Evolutionary conservation across 306 rosid genomes (phyloP).

Genomic region (Carpinus viminea): DNA sequence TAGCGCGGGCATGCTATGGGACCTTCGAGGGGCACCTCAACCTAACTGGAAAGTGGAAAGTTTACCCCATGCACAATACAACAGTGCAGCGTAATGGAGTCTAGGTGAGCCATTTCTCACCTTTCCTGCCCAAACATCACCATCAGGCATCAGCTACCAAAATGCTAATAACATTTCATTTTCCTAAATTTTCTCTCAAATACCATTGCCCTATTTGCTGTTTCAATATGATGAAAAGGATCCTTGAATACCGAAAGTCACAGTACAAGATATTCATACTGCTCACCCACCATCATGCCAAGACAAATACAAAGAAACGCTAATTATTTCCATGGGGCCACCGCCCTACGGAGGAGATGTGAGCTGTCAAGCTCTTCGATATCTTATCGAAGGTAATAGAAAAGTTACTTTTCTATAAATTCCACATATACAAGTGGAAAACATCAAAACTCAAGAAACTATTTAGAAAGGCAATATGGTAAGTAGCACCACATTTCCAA

Average conservation of each 20-base stretch:
- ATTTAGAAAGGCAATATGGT: not conserved
- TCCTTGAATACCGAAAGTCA: not conserved
- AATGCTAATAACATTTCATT: not conserved
- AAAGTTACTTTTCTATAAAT: slow-evolving; percentile 2
- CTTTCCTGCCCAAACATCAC: not conserved
- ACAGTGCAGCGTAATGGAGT: not conserved
- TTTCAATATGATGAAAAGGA: not conserved
- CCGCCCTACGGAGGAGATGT: not conserved
- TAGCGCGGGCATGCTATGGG: not conserved
- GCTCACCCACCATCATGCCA: not conserved
- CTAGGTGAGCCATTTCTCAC: not conserved
- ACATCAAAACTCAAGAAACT: slow-evolving; percentile 5
- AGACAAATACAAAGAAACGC: not conserved
- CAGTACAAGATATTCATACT: not conserved
- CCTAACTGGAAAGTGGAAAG: too few relatives aligned
- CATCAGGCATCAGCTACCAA: slow-evolving; percentile 3
- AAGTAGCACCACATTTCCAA: not conserved
- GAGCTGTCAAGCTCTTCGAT: slow-evolving; percentile 6
- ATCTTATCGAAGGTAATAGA: slow-evolving; percentile 4
- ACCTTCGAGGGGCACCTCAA: not conserved
- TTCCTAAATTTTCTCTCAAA: not conserved
- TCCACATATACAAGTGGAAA: slow-evolving; percentile 14
- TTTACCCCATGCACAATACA: too few relatives aligned
- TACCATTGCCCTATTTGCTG: not conserved
- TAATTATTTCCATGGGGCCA: not conserved